Conservation (phyloP, 371 early-diverging fungal species). For the Entomophthora muscae region DNA sequence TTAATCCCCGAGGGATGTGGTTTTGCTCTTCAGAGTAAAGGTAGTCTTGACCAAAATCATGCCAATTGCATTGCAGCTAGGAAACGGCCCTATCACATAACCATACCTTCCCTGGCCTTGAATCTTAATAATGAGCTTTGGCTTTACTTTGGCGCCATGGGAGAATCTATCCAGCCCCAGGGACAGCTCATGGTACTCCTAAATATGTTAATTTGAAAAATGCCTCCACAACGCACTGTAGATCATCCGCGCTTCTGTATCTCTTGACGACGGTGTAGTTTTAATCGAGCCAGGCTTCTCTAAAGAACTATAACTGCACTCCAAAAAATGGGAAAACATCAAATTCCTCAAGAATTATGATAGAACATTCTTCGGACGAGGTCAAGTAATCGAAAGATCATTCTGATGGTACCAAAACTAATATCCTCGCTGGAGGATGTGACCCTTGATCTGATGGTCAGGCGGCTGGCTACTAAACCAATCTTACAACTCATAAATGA, state of each 20-base stretch:
- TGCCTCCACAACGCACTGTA: slow-evolving; percentile 43
- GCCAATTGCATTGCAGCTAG: slow-evolving; percentile 47
- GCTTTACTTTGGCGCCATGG: slow-evolving; percentile 20
- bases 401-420: slow-evolving; percentile 15
- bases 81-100: slow-evolving; percentile 79
- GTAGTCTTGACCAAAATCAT: slow-evolving; percentile 33
- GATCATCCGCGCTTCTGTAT: slow-evolving; percentile 55
- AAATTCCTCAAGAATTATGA: slow-evolving; percentile 17
- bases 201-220: slow-evolving; percentile 36
- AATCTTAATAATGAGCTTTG: slow-evolving; percentile 11
- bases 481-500: neutral
- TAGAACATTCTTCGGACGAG: slow-evolving; percentile 49
- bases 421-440: slow-evolving; percentile 35
- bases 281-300: slow-evolving; percentile 42
- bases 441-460: slow-evolving; percentile 56
- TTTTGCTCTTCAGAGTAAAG: slow-evolving; percentile 57
- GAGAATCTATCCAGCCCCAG: slow-evolving; percentile 37
- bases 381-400: slow-evolving; percentile 31
- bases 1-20: slow-evolving; percentile 43
- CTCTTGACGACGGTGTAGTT: slow-evolving; percentile 20
- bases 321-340: slow-evolving; percentile 33
- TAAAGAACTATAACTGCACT: slow-evolving; percentile 21
- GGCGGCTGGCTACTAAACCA: slow-evolving; percentile 27
- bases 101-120: slow-evolving; percentile 53
- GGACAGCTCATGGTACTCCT: slow-evolving; percentile 66